Percentiles rank a stretch among this genome's conserved stretches.
These are phyloP conservation scores for Solanum piurae DNA, from an alignment of 257 asterid genomes.

Conservation along the genomic window DNA sequence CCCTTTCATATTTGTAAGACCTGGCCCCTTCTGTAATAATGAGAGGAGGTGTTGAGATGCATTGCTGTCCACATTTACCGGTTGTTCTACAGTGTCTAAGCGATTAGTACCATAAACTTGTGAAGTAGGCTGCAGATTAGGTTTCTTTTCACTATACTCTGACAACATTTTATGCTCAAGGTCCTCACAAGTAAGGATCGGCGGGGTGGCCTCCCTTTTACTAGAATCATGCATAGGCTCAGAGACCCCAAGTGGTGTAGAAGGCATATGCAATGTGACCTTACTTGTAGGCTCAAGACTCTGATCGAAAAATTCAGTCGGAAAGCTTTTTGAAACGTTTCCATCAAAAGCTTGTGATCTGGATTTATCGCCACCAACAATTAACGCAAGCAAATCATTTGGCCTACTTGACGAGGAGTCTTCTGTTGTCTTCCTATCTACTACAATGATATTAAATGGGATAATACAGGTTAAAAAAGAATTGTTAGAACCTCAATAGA, in stretches of 20 bases:
- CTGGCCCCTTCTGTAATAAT: conserved; percentile 54
- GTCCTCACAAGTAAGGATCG: conserved; percentile 79
- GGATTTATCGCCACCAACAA: not conserved
- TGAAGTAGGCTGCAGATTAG: conserved; percentile 15
- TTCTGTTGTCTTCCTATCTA: not conserved
- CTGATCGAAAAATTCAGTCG: not conserved
- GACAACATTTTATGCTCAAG: conserved; percentile 80
- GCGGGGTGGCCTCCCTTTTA: conserved; percentile 31
- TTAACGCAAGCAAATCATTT: not conserved
- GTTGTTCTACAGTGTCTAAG: conserved; percentile 23
- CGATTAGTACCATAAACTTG: conserved; percentile 16
- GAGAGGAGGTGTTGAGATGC: conserved; percentile 78
- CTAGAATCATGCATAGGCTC: conserved; percentile 10
- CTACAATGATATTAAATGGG: not conserved
- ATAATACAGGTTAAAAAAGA: not conserved
- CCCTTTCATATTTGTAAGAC: conserved; percentile 1
- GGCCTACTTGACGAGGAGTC: not conserved
- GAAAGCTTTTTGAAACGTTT: not conserved
- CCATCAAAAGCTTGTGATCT: not conserved
- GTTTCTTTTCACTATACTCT: conserved; percentile 39
- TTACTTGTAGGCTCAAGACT: not conserved
- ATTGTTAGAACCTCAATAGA: not conserved
- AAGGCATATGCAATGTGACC: not conserved
- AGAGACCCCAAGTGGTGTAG: not conserved
- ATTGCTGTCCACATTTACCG: conserved; percentile 25